These are phyloP conservation scores for Plasmopara viticola DNA, from an alignment of 352 stramenopile genomes.

Conservation along the genomic window DNA sequence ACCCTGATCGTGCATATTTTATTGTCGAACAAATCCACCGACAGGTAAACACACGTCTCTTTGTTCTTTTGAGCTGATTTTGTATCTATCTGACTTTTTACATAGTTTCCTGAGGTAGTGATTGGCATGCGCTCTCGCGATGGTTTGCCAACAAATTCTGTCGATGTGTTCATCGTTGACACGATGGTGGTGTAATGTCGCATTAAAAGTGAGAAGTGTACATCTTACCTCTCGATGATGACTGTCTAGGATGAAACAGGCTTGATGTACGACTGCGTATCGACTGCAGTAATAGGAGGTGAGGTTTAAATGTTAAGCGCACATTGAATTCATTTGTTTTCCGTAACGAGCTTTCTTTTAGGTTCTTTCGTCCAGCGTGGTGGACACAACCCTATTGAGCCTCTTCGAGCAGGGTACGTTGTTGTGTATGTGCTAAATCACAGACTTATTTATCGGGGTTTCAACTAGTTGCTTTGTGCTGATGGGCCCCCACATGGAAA, in stretches of 20 bases:
- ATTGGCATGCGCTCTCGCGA: conserved; percentile 35
- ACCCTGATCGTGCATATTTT: conserved; percentile 32
- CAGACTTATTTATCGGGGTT: neutral
- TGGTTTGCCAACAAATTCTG: conserved; percentile 17
- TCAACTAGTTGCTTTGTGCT: conserved; percentile 51
- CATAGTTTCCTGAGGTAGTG: conserved; percentile 34
- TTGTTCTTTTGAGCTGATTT: neutral
- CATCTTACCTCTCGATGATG: neutral
- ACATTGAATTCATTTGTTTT: neutral
- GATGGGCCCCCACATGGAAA: conserved; percentile 58
- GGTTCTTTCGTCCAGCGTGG: conserved; percentile 53
- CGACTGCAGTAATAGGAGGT: conserved; percentile 64
- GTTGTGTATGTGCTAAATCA: neutral
- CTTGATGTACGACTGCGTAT: conserved; percentile 41
- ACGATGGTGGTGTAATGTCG: conserved; percentile 32
- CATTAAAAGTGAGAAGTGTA: neutral
- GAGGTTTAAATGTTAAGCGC: neutral
- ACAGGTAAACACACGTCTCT: conserved; percentile 15
- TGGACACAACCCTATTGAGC: conserved; percentile 74
- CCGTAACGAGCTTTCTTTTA: conserved; percentile 6
- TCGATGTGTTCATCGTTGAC: conserved; percentile 61
- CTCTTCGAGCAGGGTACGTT: conserved; percentile 46
- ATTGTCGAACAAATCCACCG: conserved; percentile 34
- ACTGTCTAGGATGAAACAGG: conserved; percentile 47
- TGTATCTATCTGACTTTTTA: neutral